A percentile compares a stretch with the other conserved stretches of the same genome.
These are phyloP conservation scores for Scutellaria minor DNA, from an alignment of 257 asterid species.

Conservation along the genomic window DNA sequence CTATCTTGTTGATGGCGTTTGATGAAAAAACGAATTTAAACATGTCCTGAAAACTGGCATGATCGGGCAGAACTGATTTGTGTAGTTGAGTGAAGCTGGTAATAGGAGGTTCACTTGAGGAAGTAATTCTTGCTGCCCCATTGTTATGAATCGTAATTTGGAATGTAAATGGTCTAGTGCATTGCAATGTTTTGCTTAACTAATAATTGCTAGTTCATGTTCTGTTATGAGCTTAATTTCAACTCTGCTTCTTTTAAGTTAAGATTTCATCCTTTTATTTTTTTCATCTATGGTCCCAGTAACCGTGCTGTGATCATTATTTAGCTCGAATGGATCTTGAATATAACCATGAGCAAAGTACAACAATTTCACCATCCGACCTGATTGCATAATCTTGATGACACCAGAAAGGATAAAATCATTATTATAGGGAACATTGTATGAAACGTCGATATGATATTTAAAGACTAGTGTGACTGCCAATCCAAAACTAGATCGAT, in stretches of 20 bases:
- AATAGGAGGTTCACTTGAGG: conserved; percentile 18
- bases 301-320: conserved; percentile 4
- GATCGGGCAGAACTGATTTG: not conserved
- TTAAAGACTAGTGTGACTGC: not conserved
- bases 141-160: conserved; percentile 1
- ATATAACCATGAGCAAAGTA: not conserved
- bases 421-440: conserved; percentile 8
- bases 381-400: conserved; percentile 20
- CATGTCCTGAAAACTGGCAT: not conserved
- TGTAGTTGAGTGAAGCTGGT: conserved; percentile 27
- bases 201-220: conserved; percentile 19
- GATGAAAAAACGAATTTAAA: conserved; percentile 10
- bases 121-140: conserved; percentile 6
- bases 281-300: not conserved
- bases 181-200: not conserved
- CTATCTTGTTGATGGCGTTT: conserved; percentile 17
- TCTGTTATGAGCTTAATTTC: conserved; percentile 13
- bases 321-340: conserved; percentile 7
- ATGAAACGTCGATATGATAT: conserved; percentile 1
- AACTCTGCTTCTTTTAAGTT: not conserved
- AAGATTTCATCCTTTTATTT: not conserved
- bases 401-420: conserved; percentile 6
- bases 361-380: conserved; percentile 14
- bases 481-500: conserved; percentile 23
- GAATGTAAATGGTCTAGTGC: not conserved